phyloP scores from a whole-genome alignment of 2,329 filamentous ascomycete genomes.

The Ampelomyces quisqualis region DNA sequence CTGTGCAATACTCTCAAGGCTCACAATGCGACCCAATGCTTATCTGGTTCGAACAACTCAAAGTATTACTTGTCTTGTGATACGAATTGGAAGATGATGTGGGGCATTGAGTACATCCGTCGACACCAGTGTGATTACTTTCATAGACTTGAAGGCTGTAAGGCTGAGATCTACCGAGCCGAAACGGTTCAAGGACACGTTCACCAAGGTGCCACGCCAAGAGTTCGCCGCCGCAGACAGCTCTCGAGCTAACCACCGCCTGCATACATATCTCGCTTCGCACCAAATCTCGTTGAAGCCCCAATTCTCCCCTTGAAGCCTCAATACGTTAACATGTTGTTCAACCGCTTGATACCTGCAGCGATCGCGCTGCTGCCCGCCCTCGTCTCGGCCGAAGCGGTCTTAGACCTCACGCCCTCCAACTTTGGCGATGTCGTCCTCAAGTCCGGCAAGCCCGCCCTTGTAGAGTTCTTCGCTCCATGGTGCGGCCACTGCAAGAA shows the following conservation, averaged over 20 bases:
- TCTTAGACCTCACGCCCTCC: slow-evolving; percentile 81
- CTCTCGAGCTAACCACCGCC: slow-evolving; percentile 16
- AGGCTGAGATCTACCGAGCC: slow-evolving; percentile 15
- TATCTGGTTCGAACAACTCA: neutral
- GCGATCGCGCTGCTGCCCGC: slow-evolving; percentile 37
- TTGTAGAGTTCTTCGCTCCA: slow-evolving; percentile 97
- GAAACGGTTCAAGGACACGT: slow-evolving; percentile 35
- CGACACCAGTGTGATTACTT: neutral
- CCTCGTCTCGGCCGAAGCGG: slow-evolving; percentile 68
- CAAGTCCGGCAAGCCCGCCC: slow-evolving; percentile 88
- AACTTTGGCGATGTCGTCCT: slow-evolving; percentile 93
- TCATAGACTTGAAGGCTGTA: slow-evolving; percentile 25
- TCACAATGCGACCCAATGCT: no score
- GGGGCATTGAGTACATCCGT: neutral
- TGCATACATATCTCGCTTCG: slow-evolving; percentile 12
- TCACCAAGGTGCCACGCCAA: slow-evolving; percentile 22
- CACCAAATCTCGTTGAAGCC: slow-evolving; percentile 17
- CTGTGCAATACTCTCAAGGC: no score
- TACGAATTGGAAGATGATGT: no score
- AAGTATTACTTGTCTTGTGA: no score
- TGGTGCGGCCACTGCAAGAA: slow-evolving; percentile 99
- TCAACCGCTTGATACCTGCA: slow-evolving; percentile 35
- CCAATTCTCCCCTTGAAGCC: slow-evolving; percentile 22
- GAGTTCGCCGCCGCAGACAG: slow-evolving; percentile 21
- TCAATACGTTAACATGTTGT: slow-evolving; percentile 28